Evolutionary conservation across 75 land plant genomes (phyloP), one percentile per base, ranked within the genome.

Genomic region (Ceratopteris richardii): DNA sequence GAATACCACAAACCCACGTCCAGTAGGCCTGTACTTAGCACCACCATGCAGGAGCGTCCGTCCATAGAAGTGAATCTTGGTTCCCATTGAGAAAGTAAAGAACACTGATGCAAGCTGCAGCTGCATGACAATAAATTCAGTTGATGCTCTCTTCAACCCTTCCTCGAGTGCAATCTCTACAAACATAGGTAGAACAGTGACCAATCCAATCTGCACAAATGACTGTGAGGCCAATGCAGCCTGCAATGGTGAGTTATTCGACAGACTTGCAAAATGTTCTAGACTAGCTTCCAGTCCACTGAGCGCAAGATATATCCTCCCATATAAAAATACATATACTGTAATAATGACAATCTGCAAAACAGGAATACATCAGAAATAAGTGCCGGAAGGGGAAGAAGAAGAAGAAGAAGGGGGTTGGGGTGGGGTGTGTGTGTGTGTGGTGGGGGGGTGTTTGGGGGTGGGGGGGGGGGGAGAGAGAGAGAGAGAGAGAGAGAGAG

Each of bases 141-240:
- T 86, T 21, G 90, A 30, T 1, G 99, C 99, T 41, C 64, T 84
- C 4, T 88, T 80, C 25, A 95, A 95, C 1, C 99, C 99, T 63
- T 79, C 80, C 58, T 95, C 99, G 1, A 95, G 74, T 22, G 96
- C 99, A 71, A 90, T 79, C 64, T 94, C 99, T 96, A 94, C 90
- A 21, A 94, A 83, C 99, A 94, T 94, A 7, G 99, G 99, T 0
- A 94, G 79, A 7, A 89, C 91, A 52, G 88, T 74, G 50, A 94
- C 68, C 53, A 89, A 60, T 30, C 96, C 99, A 11, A 94, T 80
- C 77, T 94, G 99, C 69, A 94, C 94, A 24, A 90, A 72, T 21
- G 92, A 69, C 39, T 86, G 99, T 17, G 99, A 83, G 21, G 92
- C 91, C 70, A 95, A 72, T 31, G 99, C 99, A 37, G 78, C 76